Base-by-base conservation (phyloP, 257 asterid species). In the Nicotiana knightiana region DNA sequence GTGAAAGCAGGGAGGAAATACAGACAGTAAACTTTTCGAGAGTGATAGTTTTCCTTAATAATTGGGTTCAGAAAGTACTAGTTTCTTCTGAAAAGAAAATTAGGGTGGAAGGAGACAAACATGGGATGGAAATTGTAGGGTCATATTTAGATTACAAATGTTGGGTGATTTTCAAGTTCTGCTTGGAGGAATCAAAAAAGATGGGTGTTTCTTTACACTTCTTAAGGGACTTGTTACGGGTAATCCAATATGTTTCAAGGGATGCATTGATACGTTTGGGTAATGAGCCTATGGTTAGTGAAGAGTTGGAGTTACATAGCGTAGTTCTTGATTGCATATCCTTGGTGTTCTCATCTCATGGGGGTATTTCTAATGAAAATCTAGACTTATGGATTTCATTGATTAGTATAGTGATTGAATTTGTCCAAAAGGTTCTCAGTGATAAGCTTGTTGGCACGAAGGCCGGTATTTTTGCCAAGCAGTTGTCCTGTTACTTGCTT, bases 151-250 rank as follows among this genome's bases (percentile, higher is more conserved):
- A 95, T 85, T 67, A 75, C 66, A 94, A 91, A 79, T 93, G 94
- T 86, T 96, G 98, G 99, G 85, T 83, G 75, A 84, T 96, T 83
- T 85, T 94, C 48, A 92, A 82, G 58, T 96, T 93, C 90, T 91
- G 97, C 88, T 83, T 96, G 91, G 92, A 91, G 90, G 95, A 93
- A 86, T 90, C 94, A 30, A 85, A 87, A 64, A 88, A 89, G n/a
- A 88, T 85, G 26, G 84, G 85, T 51, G 61, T 87, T 24, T 82
- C 92, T 65, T 86, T 94, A 89, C 86, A 89, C 70, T 89, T 90
- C 84, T 85, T 89, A 10, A 88, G 88, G 88, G 95, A 93, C 84
- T 86, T 96, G 53, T 86, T 96, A 77, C 86, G 90, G 75, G 95
- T 94, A 83, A 83, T 94, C 79, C 91, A 88, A 62, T 87, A 86